Base-by-base conservation (phyloP, 305 asterid genomes). In the Solanum hybrid region DNA sequence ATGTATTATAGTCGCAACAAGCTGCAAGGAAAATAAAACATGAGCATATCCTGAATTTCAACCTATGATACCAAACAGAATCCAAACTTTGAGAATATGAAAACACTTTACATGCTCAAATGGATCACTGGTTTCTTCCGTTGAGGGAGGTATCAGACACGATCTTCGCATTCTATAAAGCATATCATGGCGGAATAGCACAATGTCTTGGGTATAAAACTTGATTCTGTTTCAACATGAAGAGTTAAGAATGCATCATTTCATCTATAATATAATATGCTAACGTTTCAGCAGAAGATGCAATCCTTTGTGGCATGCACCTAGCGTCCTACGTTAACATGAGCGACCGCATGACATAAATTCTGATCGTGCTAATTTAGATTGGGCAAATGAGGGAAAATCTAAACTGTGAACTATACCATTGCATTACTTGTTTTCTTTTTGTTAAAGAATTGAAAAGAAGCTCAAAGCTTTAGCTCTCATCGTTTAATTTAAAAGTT, bases 1-100 rank as follows among this genome's bases (percentile, higher is more conserved):
- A 92, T 97, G 99, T 86, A 95, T 91, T 89, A 97, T 94, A 70
- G 99, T 97, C 86, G 99, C 99, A 79, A 96, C 98, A 93, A 97
- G 98, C 99, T 97, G 98, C 92, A 90, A 87, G 83, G 89, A 88
- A 70, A 15, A 87, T 26, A 79, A n/a, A 91, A 79, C 78, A 89
- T 22, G 31, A 72, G 88, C 31, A 92, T 24, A 87, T 39, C 81
- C 73, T 76, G 31, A 79, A 33, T 11, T 76, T 86, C 34, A 27
- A 75, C 34, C 12, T 61, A 36, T 61, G 41, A 91, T 51, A 78
- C 70, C 14, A 61, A 86, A 72, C 36, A 79, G 34, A n/a, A 89
- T 86, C 78, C 57, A 5, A 87, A 84, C 89, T 88, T 81, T 51
- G 79, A 76, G 89, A 77, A 79, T 79, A 91, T 70, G 90, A 90